phyloP scores from a whole-genome alignment of 2,329 filamentous ascomycete genomes.

The Escovopsis weberi region DNA sequence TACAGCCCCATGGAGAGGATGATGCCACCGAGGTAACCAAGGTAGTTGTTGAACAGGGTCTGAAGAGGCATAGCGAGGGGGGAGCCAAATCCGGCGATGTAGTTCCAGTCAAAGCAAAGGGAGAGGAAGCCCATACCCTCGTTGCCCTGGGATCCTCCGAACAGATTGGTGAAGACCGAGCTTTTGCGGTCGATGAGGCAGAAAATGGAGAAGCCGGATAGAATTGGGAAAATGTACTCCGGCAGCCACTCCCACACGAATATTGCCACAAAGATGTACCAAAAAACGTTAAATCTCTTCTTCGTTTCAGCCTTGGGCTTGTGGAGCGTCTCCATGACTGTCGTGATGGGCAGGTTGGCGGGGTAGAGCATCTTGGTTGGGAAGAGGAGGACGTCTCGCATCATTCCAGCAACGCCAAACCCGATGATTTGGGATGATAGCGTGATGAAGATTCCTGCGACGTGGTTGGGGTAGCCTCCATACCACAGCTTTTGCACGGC shows the following conservation, averaged over 20 bases:
- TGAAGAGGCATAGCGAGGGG: conserved; percentile 24
- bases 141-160: conserved; percentile 28
- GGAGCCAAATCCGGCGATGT: conserved; percentile 20
- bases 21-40: conserved; percentile 23
- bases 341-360: conserved; percentile 15
- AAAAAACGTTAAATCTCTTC: conserved; percentile 26
- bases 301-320: conserved; percentile 18
- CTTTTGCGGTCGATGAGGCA: conserved; percentile 28
- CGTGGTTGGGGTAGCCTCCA: conserved; percentile 21
- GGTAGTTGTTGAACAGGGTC: conserved; percentile 22
- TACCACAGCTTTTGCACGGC: conserved; percentile 34
- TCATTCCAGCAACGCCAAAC: conserved; percentile 32
- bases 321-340: conserved; percentile 17
- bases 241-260: conserved; percentile 35
- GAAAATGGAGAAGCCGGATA: conserved; percentile 23
- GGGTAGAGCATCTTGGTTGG: conserved; percentile 29
- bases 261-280: conserved; percentile 22
- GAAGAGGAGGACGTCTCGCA: conserved; percentile 30
- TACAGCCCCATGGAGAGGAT: conserved; percentile 21
- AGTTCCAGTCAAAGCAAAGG: conserved; percentile 27
- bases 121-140: conserved; percentile 25
- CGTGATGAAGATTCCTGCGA: conserved; percentile 27
- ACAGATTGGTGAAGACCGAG: conserved; percentile 31
- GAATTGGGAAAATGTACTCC: conserved; percentile 28
- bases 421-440: conserved; percentile 34